A percentile compares a stretch with the other conserved stretches of the same genome.
Conservation (phyloP, 73 alveolate genomes). For the Paramecium biaurelia region DNA sequence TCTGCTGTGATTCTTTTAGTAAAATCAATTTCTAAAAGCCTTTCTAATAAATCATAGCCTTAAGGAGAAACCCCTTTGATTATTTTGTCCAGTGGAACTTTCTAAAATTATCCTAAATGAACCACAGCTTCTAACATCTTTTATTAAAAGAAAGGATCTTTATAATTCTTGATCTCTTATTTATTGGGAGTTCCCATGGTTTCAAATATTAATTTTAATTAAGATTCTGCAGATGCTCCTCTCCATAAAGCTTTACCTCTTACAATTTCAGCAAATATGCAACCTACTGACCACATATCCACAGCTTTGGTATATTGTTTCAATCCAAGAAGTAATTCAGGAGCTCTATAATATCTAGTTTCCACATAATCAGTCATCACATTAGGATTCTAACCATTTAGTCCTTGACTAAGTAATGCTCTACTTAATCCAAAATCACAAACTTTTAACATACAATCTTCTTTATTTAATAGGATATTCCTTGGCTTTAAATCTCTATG, state of each 20-base stretch:
- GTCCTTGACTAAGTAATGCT: constrained; percentile 57
- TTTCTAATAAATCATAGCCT: constrained; percentile 76
- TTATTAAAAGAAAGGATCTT: background rate
- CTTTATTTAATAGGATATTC: constrained; percentile 69
- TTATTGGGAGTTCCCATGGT: constrained; percentile 68
- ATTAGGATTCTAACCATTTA: constrained; percentile 55
- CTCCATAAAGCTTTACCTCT: constrained; percentile 61
- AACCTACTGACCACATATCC: constrained; percentile 74
- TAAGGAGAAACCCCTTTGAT: constrained; percentile 71
- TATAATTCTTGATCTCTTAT: background rate
- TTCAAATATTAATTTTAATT: constrained; percentile 56
- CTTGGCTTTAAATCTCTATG: constrained; percentile 93
- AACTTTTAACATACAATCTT: constrained; percentile 72
- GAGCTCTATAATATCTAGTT: constrained; percentile 74
- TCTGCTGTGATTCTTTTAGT: constrained; percentile 71
- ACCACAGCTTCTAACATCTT: constrained; percentile 43
- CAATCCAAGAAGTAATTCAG: constrained; percentile 66
- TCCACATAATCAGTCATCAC: constrained; percentile 67
- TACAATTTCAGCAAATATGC: constrained; percentile 69
- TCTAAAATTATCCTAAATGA: constrained; percentile 35
- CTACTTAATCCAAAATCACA: constrained; percentile 92
- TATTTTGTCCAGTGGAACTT: constrained; percentile 65
- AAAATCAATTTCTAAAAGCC: constrained; percentile 72
- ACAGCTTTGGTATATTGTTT: constrained; percentile 65
- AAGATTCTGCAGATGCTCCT: constrained; percentile 66